These are phyloP conservation scores for Macrocystidia cucumis DNA, from an alignment of 1,284 basidiomycete genomes.

Conservation along the genomic window DNA sequence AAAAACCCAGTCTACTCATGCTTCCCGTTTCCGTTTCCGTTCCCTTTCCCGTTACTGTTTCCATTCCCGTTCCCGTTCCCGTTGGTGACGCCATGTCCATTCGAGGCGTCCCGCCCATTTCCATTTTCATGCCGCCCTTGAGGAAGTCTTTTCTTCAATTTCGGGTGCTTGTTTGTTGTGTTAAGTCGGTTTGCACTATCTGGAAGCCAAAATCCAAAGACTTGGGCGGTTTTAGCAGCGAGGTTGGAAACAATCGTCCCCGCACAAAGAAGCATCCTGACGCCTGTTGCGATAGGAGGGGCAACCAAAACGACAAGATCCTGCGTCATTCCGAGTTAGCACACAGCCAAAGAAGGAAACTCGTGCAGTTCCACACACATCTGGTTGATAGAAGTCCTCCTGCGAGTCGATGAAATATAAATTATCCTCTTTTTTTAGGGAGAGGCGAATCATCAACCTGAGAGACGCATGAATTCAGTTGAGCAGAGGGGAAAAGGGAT, in stretches of 20 bases:
- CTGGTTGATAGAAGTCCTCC: constrained; percentile 58
- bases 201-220: constrained; percentile 36
- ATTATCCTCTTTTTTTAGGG: constrained; percentile 30
- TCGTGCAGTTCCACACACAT: constrained; percentile 27
- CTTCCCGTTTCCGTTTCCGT: background rate
- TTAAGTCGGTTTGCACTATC: too few species aligned
- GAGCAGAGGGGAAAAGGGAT: constrained; percentile 8
- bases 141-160: too few species aligned
- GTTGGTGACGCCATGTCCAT: constrained; percentile 1
- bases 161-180: too few species aligned
- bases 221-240: constrained; percentile 31
- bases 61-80: background rate
- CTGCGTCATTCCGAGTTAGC: constrained; percentile 18
- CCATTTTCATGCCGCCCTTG: background rate
- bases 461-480: background rate
- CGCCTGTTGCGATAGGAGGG: constrained; percentile 39
- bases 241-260: constrained; percentile 34
- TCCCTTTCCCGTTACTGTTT: background rate
- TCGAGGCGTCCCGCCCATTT: background rate
- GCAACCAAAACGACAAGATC: constrained; percentile 41
- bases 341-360: constrained; percentile 3
- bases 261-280: constrained; percentile 27
- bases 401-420: constrained; percentile 44
- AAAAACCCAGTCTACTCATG: background rate
- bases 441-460: constrained; percentile 40